phyloP scores from a whole-genome alignment of 352 stramenopile species.

The Hyaloperonospora arabidopsidis region DNA sequence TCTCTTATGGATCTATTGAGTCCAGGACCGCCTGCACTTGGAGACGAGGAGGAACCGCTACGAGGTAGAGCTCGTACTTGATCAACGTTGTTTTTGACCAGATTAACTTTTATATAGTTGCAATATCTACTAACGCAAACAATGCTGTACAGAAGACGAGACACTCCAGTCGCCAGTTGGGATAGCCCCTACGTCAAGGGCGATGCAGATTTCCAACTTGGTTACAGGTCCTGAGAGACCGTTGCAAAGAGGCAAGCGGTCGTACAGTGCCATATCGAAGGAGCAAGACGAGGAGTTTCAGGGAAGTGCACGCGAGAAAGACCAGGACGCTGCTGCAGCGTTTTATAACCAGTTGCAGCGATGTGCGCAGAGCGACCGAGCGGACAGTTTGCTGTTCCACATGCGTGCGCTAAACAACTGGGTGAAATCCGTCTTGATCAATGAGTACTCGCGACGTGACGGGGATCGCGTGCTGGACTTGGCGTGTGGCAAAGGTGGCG shows the following conservation, averaged over 20 bases:
- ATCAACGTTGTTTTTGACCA: too few relatives aligned
- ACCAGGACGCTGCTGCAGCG: constrained; percentile 56
- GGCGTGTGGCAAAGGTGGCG: constrained; percentile 96
- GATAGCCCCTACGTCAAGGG: constrained; percentile 3
- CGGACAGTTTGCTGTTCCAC: constrained; percentile 92
- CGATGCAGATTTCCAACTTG: constrained; percentile 59
- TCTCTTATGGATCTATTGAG: constrained; percentile 71
- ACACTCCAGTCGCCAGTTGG: constrained; percentile 18
- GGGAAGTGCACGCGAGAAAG: too few relatives aligned
- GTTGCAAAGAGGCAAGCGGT: constrained; percentile 30
- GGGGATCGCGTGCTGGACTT: constrained; percentile 92
- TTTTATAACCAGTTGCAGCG: constrained; percentile 86
- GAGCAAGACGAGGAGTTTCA: constrained; percentile 18
- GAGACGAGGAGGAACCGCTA: constrained; percentile 4
- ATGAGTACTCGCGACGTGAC: constrained; percentile 73
- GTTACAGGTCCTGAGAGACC: constrained; percentile 27
- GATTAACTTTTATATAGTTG: too few relatives aligned
- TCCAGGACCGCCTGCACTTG: constrained; percentile 38
- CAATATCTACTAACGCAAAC: not conserved
- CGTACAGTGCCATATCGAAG: constrained; percentile 49
- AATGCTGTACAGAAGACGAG: constrained; percentile 9
- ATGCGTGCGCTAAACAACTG: constrained; percentile 98
- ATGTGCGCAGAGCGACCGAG: constrained; percentile 60
- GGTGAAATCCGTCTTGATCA: constrained; percentile 96
- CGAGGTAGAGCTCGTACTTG: constrained; percentile 15